Conservation (phyloP, 2,329 filamentous ascomycete species). For the Calonectria pseudoturangicola region DNA sequence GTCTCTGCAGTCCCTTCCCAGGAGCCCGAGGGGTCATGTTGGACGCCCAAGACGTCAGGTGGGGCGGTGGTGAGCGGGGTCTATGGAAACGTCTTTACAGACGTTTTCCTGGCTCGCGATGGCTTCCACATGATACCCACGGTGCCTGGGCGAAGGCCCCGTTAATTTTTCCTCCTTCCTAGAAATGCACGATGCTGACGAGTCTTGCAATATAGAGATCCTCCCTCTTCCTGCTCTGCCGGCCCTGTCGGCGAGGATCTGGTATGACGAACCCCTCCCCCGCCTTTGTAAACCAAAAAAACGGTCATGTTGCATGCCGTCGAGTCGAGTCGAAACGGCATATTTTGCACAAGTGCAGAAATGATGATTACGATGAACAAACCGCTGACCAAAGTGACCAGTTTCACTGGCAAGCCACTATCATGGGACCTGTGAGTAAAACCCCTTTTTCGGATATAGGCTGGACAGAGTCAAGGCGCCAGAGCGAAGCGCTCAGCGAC, state of each 20-base stretch:
- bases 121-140: slow-evolving; percentile 28
- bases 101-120: slow-evolving; percentile 43
- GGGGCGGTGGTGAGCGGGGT: slow-evolving; percentile 63
- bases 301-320: slow-evolving; percentile 43
- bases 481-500: slow-evolving; percentile 47
- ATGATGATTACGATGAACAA: slow-evolving; percentile 25
- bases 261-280: slow-evolving; percentile 77
- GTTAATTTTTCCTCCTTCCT: background rate
- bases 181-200: slow-evolving; percentile 48
- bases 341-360: background rate
- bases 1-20: slow-evolving; percentile 40
- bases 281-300: slow-evolving; percentile 45
- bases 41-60: slow-evolving; percentile 60
- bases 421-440: slow-evolving; percentile 95
- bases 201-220: slow-evolving; percentile 79
- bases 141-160: background rate
- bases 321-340: slow-evolving; percentile 35
- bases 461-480: slow-evolving; percentile 34
- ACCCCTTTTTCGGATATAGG: slow-evolving; percentile 29
- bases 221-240: slow-evolving; percentile 98
- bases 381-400: slow-evolving; percentile 64
- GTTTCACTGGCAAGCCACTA: slow-evolving; percentile 99
- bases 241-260: slow-evolving; percentile 97
- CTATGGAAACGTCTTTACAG: slow-evolving; percentile 44
- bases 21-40: slow-evolving; percentile 52